Percentiles rank a stretch among this genome's conserved stretches.
phyloP scores from a whole-genome alignment of 306 rosid species.

The Rosa lucieae region DNA sequence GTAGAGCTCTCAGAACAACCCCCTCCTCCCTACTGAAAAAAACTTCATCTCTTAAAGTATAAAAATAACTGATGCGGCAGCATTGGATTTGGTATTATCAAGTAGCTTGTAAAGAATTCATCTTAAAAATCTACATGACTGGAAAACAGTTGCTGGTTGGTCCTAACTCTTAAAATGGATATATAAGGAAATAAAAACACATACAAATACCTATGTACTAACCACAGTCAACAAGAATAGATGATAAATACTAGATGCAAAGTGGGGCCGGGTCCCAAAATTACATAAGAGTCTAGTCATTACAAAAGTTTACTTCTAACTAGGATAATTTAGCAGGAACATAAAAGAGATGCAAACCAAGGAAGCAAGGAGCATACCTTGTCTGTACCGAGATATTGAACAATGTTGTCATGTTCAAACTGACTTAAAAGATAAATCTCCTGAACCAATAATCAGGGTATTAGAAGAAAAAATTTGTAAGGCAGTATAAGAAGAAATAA shows the following conservation, averaged over 20 bases:
- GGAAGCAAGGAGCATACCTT: conserved; percentile 39
- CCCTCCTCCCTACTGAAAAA: too few relatives aligned
- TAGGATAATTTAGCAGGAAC: neutral
- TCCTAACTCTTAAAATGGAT: neutral
- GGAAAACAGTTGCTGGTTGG: neutral
- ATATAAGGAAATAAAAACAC: neutral
- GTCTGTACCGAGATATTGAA: conserved; percentile 55
- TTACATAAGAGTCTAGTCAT: neutral
- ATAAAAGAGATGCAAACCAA: neutral
- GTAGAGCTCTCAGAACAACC: neutral
- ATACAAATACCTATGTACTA: neutral
- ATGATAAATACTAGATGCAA: neutral
- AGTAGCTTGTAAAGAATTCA: neutral
- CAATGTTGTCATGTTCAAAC: conserved; percentile 58
- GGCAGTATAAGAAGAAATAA: conserved; percentile 14
- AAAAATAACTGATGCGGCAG: neutral
- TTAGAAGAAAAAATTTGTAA: conserved; percentile 6
- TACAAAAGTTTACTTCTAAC: neutral
- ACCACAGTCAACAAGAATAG: neutral
- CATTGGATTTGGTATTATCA: neutral
- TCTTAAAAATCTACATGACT: neutral
- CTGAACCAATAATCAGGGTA: conserved; percentile 26
- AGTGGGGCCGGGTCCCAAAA: neutral
- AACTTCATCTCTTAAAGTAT: too few relatives aligned
- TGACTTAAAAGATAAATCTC: conserved; percentile 59